Conservation (phyloP, 192 early-diverging fungal genomes). For the Coemansia sp. region DNA sequence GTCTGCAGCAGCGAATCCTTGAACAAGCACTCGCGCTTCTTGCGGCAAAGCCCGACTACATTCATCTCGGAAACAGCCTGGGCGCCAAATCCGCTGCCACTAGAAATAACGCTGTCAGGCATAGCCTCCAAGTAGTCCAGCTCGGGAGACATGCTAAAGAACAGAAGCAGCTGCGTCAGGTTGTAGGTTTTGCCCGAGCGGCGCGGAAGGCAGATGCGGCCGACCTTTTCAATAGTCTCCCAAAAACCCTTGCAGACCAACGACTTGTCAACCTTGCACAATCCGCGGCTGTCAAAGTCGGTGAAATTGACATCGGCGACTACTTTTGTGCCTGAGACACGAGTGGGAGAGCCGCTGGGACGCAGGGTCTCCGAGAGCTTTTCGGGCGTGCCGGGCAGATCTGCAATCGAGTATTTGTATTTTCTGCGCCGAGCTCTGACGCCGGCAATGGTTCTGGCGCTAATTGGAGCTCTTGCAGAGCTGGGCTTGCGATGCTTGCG, state of each 20-base stretch:
- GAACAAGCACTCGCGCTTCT: conserved; percentile 40
- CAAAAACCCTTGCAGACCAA: conserved; percentile 49
- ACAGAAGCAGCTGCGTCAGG: conserved; percentile 36
- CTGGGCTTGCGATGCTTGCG: not conserved
- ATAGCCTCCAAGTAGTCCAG: conserved; percentile 3
- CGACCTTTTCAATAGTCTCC: conserved; percentile 27
- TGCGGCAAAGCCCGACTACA: conserved; percentile 15
- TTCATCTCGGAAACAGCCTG: conserved; percentile 9
- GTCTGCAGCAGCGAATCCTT: conserved; percentile 23
- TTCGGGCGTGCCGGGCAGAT: conserved; percentile 9
- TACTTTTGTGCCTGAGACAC: conserved; percentile 33
- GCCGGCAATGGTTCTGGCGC: not conserved
- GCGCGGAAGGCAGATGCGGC: conserved; percentile 32
- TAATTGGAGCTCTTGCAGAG: not conserved
- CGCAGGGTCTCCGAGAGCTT: conserved; percentile 27
- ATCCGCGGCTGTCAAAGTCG: not conserved
- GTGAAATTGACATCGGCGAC: conserved; percentile 28
- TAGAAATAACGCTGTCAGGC: conserved; percentile 13
- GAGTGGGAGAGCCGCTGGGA: conserved; percentile 34
- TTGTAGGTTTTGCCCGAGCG: conserved; percentile 51
- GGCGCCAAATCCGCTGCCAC: not conserved
- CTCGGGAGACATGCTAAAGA: conserved; percentile 33
- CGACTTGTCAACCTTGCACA: conserved; percentile 46
- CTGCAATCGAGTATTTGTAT: not conserved
- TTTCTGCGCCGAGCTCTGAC: not conserved